Percentiles rank a stretch among this genome's conserved stretches.
Evolutionary conservation across 306 rosid genomes (phyloP).

Genomic region (Castanea sativa): DNA sequence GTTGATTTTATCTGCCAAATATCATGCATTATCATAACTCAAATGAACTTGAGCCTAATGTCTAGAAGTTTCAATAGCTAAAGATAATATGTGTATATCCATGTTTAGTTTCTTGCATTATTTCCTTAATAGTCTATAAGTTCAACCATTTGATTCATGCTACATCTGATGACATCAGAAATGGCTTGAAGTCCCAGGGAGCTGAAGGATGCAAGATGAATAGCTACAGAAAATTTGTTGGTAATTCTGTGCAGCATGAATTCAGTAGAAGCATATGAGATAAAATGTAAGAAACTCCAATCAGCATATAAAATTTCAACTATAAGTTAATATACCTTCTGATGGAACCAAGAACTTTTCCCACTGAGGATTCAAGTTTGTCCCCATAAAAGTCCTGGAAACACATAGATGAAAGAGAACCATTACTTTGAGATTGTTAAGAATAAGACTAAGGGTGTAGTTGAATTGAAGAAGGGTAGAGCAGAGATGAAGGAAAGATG

Average conservation of each 20-base stretch:
- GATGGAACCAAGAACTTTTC: slow-evolving; percentile 66
- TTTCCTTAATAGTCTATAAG: not conserved
- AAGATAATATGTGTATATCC: not conserved
- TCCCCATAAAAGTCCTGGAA: slow-evolving; percentile 88
- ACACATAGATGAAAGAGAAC: slow-evolving; percentile 29
- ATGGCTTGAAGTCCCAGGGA: not conserved
- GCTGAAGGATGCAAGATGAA: not conserved
- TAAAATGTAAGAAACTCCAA: not conserved
- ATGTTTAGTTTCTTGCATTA: not conserved
- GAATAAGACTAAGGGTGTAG: no score
- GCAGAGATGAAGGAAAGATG: no score
- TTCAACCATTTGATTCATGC: not conserved
- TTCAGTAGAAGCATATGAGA: not conserved
- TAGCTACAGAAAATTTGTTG: not conserved
- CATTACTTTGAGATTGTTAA: not conserved
- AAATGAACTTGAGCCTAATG: not conserved
- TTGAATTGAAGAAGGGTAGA: no score
- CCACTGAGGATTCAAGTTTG: slow-evolving; percentile 85
- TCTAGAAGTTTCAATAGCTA: not conserved
- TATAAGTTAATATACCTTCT: slow-evolving; percentile 50
- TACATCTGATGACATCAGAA: not conserved
- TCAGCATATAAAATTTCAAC: not conserved
- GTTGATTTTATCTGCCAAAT: not conserved
- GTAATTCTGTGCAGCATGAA: not conserved
- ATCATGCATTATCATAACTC: not conserved